phyloP scores from a whole-genome alignment of 805 yeast species.

The Yamadazyma ubonensis region DNA sequence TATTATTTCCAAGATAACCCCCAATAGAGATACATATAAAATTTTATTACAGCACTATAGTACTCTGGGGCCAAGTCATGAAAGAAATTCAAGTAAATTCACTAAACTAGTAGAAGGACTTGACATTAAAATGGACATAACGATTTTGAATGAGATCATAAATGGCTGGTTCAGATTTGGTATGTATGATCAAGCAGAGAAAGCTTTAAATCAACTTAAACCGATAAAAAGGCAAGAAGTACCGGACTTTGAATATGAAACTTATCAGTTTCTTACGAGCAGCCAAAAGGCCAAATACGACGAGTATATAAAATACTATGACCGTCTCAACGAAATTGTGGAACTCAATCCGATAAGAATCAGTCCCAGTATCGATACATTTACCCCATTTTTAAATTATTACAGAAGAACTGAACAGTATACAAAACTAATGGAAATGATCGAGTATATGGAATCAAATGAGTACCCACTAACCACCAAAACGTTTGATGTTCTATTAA shows the following conservation, averaged over 20 bases:
- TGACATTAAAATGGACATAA: slow-evolving; percentile 12
- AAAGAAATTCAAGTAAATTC: slow-evolving; percentile 1
- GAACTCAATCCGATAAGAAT: slow-evolving; percentile 5
- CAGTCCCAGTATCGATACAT: slow-evolving; percentile 20
- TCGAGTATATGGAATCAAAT: slow-evolving; percentile 14
- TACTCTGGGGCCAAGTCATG: neutral
- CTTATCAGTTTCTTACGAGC: slow-evolving; percentile 8
- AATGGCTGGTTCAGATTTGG: slow-evolving; percentile 10
- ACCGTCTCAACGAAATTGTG: slow-evolving; percentile 6
- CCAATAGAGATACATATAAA: slow-evolving; percentile 12
- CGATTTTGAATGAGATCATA: slow-evolving; percentile 11
- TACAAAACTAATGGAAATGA: slow-evolving; percentile 9
- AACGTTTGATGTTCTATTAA: slow-evolving; percentile 23
- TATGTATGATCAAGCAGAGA: slow-evolving; percentile 1
- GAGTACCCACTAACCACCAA: slow-evolving; percentile 34
- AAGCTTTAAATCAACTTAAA: neutral
- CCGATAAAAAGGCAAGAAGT: neutral
- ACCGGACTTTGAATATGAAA: neutral
- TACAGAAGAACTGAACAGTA: slow-evolving; percentile 8
- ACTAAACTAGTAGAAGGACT: neutral
- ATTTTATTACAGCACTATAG: slow-evolving; percentile 1
- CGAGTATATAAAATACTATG: slow-evolving; percentile 10
- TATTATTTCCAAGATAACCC: slow-evolving; percentile 13
- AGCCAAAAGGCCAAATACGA: slow-evolving; percentile 6
- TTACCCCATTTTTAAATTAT: slow-evolving; percentile 18